Percentiles rank a stretch among this genome's conserved stretches.
phyloP scores from a whole-genome alignment of 1,284 basidiomycete species.

The Ceratobasidium theobromae region DNA sequence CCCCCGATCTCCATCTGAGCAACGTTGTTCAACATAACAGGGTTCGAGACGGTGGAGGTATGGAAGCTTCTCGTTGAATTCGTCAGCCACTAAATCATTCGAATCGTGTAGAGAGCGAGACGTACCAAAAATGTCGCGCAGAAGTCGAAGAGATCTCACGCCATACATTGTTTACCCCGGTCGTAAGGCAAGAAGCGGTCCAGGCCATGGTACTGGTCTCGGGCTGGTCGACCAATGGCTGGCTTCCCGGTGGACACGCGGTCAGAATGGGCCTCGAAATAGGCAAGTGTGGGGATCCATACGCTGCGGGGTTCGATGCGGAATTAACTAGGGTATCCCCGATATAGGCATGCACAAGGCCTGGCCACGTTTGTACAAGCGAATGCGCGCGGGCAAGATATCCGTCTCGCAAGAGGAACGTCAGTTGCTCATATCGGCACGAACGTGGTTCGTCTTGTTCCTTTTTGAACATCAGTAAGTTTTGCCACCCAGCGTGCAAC shows the following conservation, averaged over 20 bases:
- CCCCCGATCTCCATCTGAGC: background rate
- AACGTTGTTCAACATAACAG: constrained; percentile 42
- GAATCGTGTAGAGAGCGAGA: constrained; percentile 53
- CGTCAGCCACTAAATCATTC: constrained; percentile 4
- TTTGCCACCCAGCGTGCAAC: constrained; percentile 41
- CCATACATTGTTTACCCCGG: constrained; percentile 82
- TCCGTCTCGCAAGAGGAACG: constrained; percentile 65
- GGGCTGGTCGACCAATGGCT: constrained; percentile 83
- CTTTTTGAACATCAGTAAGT: constrained; percentile 86
- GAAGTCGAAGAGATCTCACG: constrained; percentile 83
- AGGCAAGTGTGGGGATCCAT: constrained; percentile 51
- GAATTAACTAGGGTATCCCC: background rate
- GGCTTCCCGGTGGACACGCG: constrained; percentile 88
- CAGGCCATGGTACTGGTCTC: constrained; percentile 90
- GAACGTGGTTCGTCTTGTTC: constrained; percentile 89
- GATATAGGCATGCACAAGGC: constrained; percentile 81
- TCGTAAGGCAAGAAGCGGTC: constrained; percentile 78
- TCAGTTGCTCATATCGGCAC: constrained; percentile 73
- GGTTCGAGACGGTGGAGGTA: constrained; percentile 85
- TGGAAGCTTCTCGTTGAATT: constrained; percentile 39
- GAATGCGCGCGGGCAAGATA: constrained; percentile 65
- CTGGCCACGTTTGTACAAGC: constrained; percentile 77
- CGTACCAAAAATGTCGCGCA: constrained; percentile 65
- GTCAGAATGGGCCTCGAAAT: constrained; percentile 92
- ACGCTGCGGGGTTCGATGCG: background rate